Percentiles rank a stretch among this genome's conserved stretches.
Evolutionary conservation across 208 protist genomes (phyloP).

Genomic region (Trypanosoma cruzi): DNA sequence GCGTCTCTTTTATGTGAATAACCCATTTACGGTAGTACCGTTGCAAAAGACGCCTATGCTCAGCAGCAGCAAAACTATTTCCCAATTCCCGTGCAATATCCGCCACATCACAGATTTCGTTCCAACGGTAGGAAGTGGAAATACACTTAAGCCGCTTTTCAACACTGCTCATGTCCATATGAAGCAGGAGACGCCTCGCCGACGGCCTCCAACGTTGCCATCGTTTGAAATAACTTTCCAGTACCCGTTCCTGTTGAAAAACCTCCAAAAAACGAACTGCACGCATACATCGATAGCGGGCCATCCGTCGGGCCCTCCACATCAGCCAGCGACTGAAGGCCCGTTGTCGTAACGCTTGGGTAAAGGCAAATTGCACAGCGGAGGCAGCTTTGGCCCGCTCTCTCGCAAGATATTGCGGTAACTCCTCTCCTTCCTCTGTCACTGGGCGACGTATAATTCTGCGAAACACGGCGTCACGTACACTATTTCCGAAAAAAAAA

Average conservation of each 20-base stretch:
- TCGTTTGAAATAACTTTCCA: slow-evolving; percentile 16
- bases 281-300: slow-evolving; percentile 11
- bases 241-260: slow-evolving; percentile 2
- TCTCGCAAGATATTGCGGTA: slow-evolving; percentile 8
- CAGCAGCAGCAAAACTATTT: not conserved
- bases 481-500: not conserved
- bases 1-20: not conserved
- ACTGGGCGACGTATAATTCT: slow-evolving; percentile 16
- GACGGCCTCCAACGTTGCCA: not conserved
- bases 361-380: not conserved
- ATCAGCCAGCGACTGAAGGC: slow-evolving; percentile 7
- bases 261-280: slow-evolving; percentile 12
- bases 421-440: slow-evolving; percentile 1
- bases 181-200: not conserved
- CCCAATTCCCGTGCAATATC: not conserved
- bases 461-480: slow-evolving; percentile 9
- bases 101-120: not conserved
- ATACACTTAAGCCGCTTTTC: not conserved
- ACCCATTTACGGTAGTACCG: slow-evolving; percentile 22
- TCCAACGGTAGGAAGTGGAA: not conserved
- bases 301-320: slow-evolving; percentile 2
- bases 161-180: not conserved
- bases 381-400: slow-evolving; percentile 2
- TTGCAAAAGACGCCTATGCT: slow-evolving; percentile 5
- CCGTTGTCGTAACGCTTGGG: not conserved